Evolutionary conservation across 495 filamentous ascomycete genomes (phyloP).

Genomic region (Oidiodendron maius): DNA sequence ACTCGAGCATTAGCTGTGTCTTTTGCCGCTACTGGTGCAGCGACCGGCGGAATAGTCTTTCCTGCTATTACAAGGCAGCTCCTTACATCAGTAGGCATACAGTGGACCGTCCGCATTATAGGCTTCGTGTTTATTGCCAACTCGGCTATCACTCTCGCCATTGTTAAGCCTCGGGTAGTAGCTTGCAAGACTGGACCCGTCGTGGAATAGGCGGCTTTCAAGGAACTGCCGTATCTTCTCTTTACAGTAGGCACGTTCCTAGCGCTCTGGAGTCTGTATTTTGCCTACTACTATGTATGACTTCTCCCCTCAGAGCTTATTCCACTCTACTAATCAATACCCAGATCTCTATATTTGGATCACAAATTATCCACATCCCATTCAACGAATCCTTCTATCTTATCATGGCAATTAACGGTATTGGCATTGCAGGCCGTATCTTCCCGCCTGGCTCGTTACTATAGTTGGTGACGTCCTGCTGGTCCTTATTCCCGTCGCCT

Average conservation of each 20-base stretch:
- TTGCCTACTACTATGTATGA: too few species aligned
- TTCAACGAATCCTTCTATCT: too few species aligned
- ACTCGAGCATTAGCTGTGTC: slow-evolving; percentile 57
- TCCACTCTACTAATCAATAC: too few species aligned
- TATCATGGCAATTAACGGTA: too few species aligned
- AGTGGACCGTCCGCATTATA: slow-evolving; percentile 56
- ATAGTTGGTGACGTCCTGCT: too few species aligned
- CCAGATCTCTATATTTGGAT: too few species aligned
- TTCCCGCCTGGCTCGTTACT: too few species aligned
- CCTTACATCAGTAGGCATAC: slow-evolving; percentile 53
- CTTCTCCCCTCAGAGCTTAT: too few species aligned
- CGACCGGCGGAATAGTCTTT: slow-evolving; percentile 6
- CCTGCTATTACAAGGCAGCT: slow-evolving; percentile 40
- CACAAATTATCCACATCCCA: too few species aligned
- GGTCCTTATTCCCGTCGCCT: too few species aligned
- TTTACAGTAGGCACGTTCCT: slow-evolving; percentile 50
- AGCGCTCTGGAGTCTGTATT: too few species aligned
- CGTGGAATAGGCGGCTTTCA: slow-evolving; percentile 52
- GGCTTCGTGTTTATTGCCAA: slow-evolving; percentile 37
- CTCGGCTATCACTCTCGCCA: slow-evolving; percentile 33
- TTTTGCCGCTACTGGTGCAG: slow-evolving; percentile 19
- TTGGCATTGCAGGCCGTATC: too few species aligned
- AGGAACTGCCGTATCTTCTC: slow-evolving; percentile 45
- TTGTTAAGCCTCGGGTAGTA: slow-evolving; percentile 51
- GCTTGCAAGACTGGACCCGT: slow-evolving; percentile 46